These are phyloP conservation scores for Stagonosporopsis vannaccii DNA, from an alignment of 2,329 filamentous ascomycete genomes.

Conservation along the genomic window DNA sequence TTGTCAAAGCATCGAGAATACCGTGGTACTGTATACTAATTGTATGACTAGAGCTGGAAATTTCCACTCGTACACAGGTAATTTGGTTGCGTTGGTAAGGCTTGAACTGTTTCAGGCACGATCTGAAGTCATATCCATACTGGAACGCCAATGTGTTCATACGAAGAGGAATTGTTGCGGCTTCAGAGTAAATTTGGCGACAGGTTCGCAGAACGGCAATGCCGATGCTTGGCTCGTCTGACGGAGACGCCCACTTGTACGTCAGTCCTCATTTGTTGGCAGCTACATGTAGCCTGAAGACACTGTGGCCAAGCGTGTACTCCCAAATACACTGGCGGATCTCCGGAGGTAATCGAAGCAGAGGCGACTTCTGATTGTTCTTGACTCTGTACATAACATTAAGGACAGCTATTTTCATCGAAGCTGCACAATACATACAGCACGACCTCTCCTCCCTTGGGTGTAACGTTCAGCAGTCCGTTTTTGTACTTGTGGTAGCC, in stretches of 20 bases:
- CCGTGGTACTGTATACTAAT: no score
- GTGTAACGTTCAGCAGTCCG: not conserved
- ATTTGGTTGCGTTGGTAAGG: not conserved
- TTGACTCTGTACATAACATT: conserved; percentile 9
- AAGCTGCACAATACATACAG: not conserved
- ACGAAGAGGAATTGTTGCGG: not conserved
- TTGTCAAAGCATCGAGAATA: no score
- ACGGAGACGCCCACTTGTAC: not conserved
- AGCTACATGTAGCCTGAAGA: not conserved
- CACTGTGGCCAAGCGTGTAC: conserved; percentile 18
- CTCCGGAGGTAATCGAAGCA: conserved; percentile 25
- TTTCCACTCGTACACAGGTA: no score
- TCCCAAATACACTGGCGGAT: conserved; percentile 26
- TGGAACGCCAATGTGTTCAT: not conserved
- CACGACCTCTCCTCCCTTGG: not conserved
- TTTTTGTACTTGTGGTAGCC: conserved; percentile 3
- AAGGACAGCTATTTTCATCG: not conserved
- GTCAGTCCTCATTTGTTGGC: not conserved
- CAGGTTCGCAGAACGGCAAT: conserved; percentile 2
- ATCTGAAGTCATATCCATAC: no score
- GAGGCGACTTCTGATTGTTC: conserved; percentile 16
- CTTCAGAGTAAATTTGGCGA: conserved; percentile 19
- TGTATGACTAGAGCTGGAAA: no score
- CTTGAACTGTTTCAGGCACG: no score
- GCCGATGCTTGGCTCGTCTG: not conserved